Evolutionary conservation across 2,329 filamentous ascomycete genomes (phyloP), one percentile per base, ranked within the genome.

Genomic region (Cladosporium colombiae): DNA sequence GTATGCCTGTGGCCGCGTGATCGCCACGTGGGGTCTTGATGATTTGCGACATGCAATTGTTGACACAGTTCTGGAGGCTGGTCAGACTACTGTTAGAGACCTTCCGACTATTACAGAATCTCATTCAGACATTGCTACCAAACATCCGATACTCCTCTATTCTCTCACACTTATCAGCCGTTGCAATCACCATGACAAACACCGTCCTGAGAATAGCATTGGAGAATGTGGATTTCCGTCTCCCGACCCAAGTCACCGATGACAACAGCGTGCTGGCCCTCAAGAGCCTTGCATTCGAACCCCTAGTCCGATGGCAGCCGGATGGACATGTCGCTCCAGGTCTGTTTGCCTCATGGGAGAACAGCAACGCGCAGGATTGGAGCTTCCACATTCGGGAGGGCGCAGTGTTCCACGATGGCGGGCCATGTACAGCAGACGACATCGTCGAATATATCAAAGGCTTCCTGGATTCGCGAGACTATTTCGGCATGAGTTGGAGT

Each of bases 401-500:
- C 29, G 61, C 65, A 1, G 29, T 59, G 0, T 66, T 59, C 27
- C 65, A 64, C 23, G 61, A 66, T 25, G 65, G 65, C 29, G 18
- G 40, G 31, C 31, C 65, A 3, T 66, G 65, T 27, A 65, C 16
- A 4, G 61, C 61, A 35, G 61, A 64, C 1, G 31, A 18, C 6
- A 21, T 66, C 18, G 55, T 66, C 29, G 46, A 37, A 14, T 66
- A 66, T 16, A 65, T 66, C 53, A 52, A 65, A 5, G 61, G 65
- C 4, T 59, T 66, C 13, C 33, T 66, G 2, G 62, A 65, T 27
- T 66, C 65, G 23, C 33, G 50, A 11, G 65, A 66, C 61, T 66
- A 66, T 46, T 66, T 66, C n/a, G 65, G 65, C 2, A 66, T 66
- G 65, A 64, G 56, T 29, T 66, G 65, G 65, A 66, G 65, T 33